Base-by-base conservation (phyloP, 169 alveolate species). In the Theileria parva region DNA sequence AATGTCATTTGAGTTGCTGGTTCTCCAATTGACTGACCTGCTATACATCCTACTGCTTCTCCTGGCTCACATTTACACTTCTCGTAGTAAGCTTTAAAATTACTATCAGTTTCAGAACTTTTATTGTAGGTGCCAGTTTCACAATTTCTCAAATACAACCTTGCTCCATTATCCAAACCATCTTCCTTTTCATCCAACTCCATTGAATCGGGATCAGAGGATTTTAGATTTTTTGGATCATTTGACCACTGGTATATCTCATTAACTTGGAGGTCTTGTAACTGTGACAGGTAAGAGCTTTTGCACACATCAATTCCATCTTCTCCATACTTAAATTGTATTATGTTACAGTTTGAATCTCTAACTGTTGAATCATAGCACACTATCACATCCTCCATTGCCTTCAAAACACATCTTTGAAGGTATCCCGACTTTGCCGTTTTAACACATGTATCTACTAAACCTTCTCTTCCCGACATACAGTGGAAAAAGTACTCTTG, bases 1-100 rank as follows among this genome's bases (percentile, higher is more conserved):
- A 98, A 89, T 9, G 99, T 98, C 99, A 98, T 97, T 89, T 98
- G 99, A 25, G 99, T 98, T 32, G 99, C 97, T 0, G 99, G 99
- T 77, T 98, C 99, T 30, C 99, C 99, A 50, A 98, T 96, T 34
- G 98, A 94, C 77, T 98, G 98, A 2, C 99, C 99, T 0, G 99
- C 99, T 28, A 97, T 73, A 61, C 97, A 95, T 0, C 99, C 99
- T 11, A 98, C 99, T 44, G 99, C 98, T 86, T 98, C 99, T 7
- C 99, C 99, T 5, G 99, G 98, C 37, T 67, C 87, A 51, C 92
- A 86, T 12, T 84, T 71, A 15, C 91, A 86, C 50, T 78, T 74
- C 55, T 74, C 67, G 74, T 44, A 88, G 61, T 88, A 86, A 12
- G 64, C 81, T 17, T 77, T 67, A 21, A 64, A 66, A 37, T 67